A percentile compares a stretch with the other conserved stretches of the same genome.
Evolutionary conservation across 2,329 filamentous ascomycete species (phyloP).

Genomic region (Biscogniauxia marginata): DNA sequence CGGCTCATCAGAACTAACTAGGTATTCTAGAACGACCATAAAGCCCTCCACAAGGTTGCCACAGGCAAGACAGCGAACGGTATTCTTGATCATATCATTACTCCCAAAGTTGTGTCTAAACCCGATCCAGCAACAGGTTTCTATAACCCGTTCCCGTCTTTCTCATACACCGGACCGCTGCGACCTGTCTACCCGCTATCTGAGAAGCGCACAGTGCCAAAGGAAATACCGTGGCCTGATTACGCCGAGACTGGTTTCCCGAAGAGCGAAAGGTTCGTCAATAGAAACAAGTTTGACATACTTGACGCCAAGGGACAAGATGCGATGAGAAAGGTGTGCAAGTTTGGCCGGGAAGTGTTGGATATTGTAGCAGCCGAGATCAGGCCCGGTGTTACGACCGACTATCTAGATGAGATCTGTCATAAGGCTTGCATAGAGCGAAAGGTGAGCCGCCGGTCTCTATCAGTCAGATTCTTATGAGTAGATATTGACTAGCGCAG

Average conservation of each 20-base stretch:
- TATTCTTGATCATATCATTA: conserved; percentile 70
- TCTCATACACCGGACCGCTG: conserved; percentile 75
- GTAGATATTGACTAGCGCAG: conserved; percentile 44
- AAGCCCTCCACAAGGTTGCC: conserved; percentile 75
- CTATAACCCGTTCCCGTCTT: conserved; percentile 91
- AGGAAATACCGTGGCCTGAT: conserved; percentile 79
- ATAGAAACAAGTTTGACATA: conserved; percentile 78
- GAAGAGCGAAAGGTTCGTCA: conserved; percentile 58
- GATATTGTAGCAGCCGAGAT: conserved; percentile 84
- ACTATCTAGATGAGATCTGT: conserved; percentile 91
- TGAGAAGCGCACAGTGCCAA: conserved; percentile 68
- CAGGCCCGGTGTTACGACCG: conserved; percentile 91
- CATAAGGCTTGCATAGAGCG: conserved; percentile 94
- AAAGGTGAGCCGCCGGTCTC: conserved; percentile 63
- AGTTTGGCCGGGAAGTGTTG: conserved; percentile 82
- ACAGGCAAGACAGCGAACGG: conserved; percentile 51
- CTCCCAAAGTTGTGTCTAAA: conserved; percentile 84
- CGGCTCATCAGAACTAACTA: conserved; percentile 8
- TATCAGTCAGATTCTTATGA: not conserved
- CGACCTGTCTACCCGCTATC: conserved; percentile 88
- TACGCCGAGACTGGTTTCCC: conserved; percentile 84
- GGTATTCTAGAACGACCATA: conserved; percentile 69
- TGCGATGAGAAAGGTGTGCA: conserved; percentile 90
- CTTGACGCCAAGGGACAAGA: conserved; percentile 78
- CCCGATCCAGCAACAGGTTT: conserved; percentile 85